phyloP scores from a whole-genome alignment of 768 basidiomycete species.

The Amanita polypyramis region DNA sequence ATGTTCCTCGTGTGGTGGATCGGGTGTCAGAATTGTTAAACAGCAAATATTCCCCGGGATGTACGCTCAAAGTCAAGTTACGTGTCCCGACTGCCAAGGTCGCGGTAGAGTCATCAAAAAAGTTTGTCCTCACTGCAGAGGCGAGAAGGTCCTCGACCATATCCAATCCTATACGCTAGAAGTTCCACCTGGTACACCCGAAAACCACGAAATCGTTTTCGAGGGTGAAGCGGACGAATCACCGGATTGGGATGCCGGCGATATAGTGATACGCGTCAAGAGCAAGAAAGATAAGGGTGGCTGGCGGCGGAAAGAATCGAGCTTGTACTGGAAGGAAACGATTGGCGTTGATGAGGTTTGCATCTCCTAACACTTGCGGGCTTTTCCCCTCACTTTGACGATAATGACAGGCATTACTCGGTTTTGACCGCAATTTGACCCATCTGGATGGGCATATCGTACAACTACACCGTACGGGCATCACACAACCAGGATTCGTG shows the following conservation, averaged over 20 bases:
- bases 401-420: conserved; percentile 69
- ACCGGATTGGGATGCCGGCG: conserved; percentile 93
- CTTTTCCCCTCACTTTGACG: background rate
- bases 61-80: conserved; percentile 81
- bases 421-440: conserved; percentile 87
- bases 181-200: conserved; percentile 80
- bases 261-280: conserved; percentile 78
- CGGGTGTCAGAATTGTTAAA: conserved; percentile 75
- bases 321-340: conserved; percentile 86
- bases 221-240: conserved; percentile 96
- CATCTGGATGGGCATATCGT: conserved; percentile 86
- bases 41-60: conserved; percentile 98
- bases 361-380: background rate
- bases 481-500: conserved; percentile 92
- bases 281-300: conserved; percentile 70
- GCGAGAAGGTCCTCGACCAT: conserved; percentile 74
- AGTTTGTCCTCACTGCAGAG: conserved; percentile 73
- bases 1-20: conserved; percentile 78
- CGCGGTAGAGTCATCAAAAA: conserved; percentile 71
- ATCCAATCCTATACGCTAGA: conserved; percentile 79
- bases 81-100: conserved; percentile 79
- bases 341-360: conserved; percentile 85
- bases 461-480: conserved; percentile 56
- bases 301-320: conserved; percentile 83
- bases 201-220: conserved; percentile 87